These are phyloP conservation scores for Solanum bulbocastanum DNA, from an alignment of 257 asterid species.

Conservation along the genomic window DNA sequence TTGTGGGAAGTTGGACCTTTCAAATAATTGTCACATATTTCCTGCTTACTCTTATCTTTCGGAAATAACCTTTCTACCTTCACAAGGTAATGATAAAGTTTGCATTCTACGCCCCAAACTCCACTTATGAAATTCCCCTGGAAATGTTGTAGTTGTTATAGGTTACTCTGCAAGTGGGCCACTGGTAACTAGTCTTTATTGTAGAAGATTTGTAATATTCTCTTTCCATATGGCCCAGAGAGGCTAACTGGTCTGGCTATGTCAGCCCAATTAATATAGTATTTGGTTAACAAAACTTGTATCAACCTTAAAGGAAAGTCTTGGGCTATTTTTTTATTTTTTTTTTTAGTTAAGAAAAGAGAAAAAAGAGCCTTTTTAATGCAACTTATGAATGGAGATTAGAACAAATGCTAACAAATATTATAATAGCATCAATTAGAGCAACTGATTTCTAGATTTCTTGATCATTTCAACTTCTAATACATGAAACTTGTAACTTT, in stretches of 20 bases:
- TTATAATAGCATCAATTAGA: not conserved
- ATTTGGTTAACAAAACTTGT: not conserved
- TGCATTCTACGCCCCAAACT: too few species aligned
- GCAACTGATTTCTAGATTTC: not conserved
- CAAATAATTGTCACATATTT: not conserved
- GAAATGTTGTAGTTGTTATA: not conserved
- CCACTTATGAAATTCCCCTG: too few species aligned
- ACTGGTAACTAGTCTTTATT: not conserved
- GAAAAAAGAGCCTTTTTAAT: not conserved
- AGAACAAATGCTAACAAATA: not conserved
- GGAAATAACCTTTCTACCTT: too few species aligned
- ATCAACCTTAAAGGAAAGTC: not conserved
- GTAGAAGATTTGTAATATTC: not conserved
- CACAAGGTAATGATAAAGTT: too few species aligned
- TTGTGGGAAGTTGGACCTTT: not conserved
- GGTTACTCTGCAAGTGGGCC: not conserved
- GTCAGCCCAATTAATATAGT: not conserved
- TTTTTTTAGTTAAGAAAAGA: not conserved
- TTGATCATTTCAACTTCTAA: not conserved
- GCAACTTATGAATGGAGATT: not conserved
- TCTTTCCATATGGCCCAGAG: not conserved
- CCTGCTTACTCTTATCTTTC: not conserved
- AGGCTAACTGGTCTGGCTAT: not conserved
- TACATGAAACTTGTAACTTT: not conserved
- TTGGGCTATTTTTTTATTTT: not conserved